phyloP scores from a whole-genome alignment of 2,329 filamentous ascomycete genomes.

The Hypoxylon sp. region DNA sequence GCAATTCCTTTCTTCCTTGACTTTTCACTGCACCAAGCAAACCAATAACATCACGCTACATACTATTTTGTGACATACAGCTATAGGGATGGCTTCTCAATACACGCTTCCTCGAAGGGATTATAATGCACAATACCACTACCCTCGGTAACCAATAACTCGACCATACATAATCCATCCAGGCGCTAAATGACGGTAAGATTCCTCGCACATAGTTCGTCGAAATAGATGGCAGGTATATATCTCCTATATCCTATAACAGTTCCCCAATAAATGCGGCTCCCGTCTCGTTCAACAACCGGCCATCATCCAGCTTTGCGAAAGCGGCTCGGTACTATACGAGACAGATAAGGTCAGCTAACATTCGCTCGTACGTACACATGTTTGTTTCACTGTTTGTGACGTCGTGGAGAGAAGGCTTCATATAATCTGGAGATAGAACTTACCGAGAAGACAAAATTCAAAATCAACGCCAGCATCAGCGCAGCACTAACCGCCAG shows the following conservation, averaged over 20 bases:
- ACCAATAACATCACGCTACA: constrained; percentile 15
- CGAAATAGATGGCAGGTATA: not conserved
- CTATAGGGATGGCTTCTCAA: constrained; percentile 6
- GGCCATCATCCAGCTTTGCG: constrained; percentile 38
- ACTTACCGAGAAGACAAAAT: constrained; percentile 87
- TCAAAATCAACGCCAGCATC: constrained; percentile 82
- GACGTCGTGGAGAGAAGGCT: constrained; percentile 2
- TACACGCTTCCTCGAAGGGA: constrained; percentile 3
- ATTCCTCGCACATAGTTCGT: constrained; percentile 30
- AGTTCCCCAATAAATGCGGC: constrained; percentile 45
- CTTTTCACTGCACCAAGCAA: not conserved
- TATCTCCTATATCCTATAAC: constrained; percentile 31
- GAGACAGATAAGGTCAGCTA: constrained; percentile 15
- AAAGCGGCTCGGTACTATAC: constrained; percentile 52
- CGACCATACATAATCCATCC: constrained; percentile 1
- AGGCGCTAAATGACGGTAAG: constrained; percentile 26
- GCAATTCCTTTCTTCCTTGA: constrained; percentile 2
- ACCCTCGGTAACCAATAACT: constrained; percentile 14
- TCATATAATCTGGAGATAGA: constrained; percentile 19
- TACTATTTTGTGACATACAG: not conserved
- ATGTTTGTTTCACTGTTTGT: no score
- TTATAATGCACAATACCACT: constrained; percentile 15
- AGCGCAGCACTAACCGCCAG: constrained; percentile 84
- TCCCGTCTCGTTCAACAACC: constrained; percentile 42
- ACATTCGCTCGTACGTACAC: no score